Evolutionary conservation across 345 rosid species (phyloP), one percentile per base, ranked within the genome.

Genomic region (Psidium friedrichsthalianum): DNA sequence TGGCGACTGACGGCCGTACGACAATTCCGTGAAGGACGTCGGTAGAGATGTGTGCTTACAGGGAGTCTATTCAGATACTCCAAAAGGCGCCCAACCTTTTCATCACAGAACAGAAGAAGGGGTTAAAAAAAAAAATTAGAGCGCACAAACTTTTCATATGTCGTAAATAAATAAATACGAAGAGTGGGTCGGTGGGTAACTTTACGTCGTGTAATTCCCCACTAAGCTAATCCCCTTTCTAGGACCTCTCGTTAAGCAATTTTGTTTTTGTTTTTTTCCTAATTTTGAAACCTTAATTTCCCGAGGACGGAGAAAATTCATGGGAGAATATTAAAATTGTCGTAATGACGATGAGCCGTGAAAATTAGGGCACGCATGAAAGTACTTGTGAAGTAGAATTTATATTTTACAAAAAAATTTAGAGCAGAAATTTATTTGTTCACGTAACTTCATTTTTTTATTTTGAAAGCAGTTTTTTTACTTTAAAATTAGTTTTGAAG

Each of bases 281-380:
- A 32, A 69, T 69, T 69, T 18, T 18, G 20, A 16, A 69, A 69
- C 80, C 47, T 69, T 69, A 9, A 6, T 69, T 36, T 36, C 80
- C 78, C 47, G 9, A 36, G 14, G 47, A 9, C 47, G 11, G 9
- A 13, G 3, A 36, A 20, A 18, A 53, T 53, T 14, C 20, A 14
- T 53, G 1, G 55, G 55, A 53, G 55, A 18, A 18, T 8, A 18
- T 4, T 8, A 11, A 69, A 57, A 25, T 4, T 16, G 15, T 61
- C n/a, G n/a, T n/a, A n/a, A n/a, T n/a, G n/a, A n/a, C n/a, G 11
- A 36, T 11, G 1, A 32, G 11, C 11, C 1, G 18, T 0, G 5
- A 21, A 61, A 11, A 61, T 29, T 61, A 61, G 51, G 51, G 11
- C 51, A 1, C 12, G 51, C 11, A 49, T 49, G 11, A 49, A 11